phyloP scores from a whole-genome alignment of 2,329 filamentous ascomycete genomes.

The Aspergillus hiratsukae region DNA sequence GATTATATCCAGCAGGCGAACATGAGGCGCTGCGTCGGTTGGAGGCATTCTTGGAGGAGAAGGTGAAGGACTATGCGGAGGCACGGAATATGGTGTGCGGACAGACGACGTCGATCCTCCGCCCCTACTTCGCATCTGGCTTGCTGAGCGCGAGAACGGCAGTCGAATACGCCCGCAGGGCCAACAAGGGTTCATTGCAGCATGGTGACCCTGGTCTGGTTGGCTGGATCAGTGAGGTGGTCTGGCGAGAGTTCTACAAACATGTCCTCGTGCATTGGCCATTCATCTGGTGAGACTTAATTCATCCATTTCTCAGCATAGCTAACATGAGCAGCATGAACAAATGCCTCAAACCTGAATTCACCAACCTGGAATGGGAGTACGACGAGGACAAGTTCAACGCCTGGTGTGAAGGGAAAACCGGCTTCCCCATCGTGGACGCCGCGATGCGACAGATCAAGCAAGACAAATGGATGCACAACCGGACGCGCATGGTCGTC shows the following conservation, averaged over 20 bases:
- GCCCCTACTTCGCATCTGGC: slow-evolving; percentile 67
- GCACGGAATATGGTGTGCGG: slow-evolving; percentile 62
- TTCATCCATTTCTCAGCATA: background rate
- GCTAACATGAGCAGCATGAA: slow-evolving; percentile 53
- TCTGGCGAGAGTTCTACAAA: slow-evolving; percentile 85
- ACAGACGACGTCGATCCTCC: slow-evolving; percentile 63
- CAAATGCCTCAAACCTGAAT: slow-evolving; percentile 78
- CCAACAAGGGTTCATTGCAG: slow-evolving; percentile 61
- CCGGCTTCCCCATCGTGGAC: slow-evolving; percentile 79
- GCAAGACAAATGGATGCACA: slow-evolving; percentile 72
- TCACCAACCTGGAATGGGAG: slow-evolving; percentile 77
- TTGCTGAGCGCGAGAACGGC: slow-evolving; percentile 65
- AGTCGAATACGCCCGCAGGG: slow-evolving; percentile 57
- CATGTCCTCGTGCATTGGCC: slow-evolving; percentile 84
- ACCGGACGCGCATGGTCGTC: slow-evolving; percentile 78
- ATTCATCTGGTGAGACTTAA: slow-evolving; percentile 47
- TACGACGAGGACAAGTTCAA: slow-evolving; percentile 65
- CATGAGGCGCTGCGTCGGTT: slow-evolving; percentile 64
- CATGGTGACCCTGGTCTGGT: slow-evolving; percentile 62
- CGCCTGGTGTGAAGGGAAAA: slow-evolving; percentile 69
- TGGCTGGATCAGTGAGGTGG: slow-evolving; percentile 76
- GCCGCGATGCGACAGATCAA: slow-evolving; percentile 78
- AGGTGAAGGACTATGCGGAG: slow-evolving; percentile 58
- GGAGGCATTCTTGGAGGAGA: slow-evolving; percentile 62
- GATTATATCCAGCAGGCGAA: slow-evolving; percentile 71